Evolutionary conservation across 1,139 yeast species (phyloP), one percentile per base, ranked within the genome.

Genomic region (Torulaspora pretoriensis): DNA sequence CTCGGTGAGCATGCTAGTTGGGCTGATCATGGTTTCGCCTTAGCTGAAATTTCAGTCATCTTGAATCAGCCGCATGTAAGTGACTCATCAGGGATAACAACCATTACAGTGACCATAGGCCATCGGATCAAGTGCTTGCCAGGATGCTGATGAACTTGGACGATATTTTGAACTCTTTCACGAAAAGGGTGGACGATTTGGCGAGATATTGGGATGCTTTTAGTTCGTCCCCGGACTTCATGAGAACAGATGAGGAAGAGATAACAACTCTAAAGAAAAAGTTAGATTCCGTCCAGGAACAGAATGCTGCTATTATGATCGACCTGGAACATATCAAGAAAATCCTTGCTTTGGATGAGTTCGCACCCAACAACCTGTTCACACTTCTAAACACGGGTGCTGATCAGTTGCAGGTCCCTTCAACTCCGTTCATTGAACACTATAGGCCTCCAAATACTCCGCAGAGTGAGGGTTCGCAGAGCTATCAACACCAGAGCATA

Each of bases 301-400:
- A 52, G 32, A 52, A 54, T 40, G 48, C 55, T 8, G 50, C 49
- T 5, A 53, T 54, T n/a, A 49, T 54, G 22, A 47, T 54, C n/a
- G 57, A 54, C 27, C 31, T 54, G 25, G 45, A 50, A 13, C 48
- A 46, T 16, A 47, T 54, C 27, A 53, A 53, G 40, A 50, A 46
- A 31, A 30, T 41, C 8, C 26, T 36, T 9, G 38, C 17, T 9
- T n/a, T 41, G 10, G 44, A 41, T 25, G 46, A 45, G 17, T 45
- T 45, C 16, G 33, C 45, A 4, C 42, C 50, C 7, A 49, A 48
- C 33, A 49, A 49, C 28, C 43, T 48, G 3, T 51, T 49, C 32
- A 43, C 48, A 25, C 36, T 40, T 12, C 35, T 43, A 26, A 41
- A 45, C 24, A 43, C 45, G 2, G 35, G 43, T 6, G 38, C 47